Conservation (phyloP, 2,329 filamentous ascomycete genomes). For the Tolypocladium ovalisporum region DNA sequence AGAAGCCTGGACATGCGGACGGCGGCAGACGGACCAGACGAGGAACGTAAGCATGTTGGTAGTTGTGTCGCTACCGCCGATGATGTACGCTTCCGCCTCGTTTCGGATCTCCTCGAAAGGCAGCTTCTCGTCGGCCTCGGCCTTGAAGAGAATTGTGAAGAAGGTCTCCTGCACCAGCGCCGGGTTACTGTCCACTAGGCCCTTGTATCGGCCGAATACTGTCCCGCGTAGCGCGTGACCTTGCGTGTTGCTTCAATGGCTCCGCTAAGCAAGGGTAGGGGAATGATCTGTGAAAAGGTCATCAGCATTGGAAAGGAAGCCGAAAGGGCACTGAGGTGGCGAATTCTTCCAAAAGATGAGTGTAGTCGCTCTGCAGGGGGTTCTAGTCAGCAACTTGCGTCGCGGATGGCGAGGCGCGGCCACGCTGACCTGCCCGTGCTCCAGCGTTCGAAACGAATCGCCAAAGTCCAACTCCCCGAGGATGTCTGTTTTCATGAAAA, state of each 20-base stretch:
- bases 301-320: constrained; percentile 17
- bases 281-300: constrained; percentile 9
- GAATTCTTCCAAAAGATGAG: constrained; percentile 22
- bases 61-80: constrained; percentile 39
- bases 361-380: constrained; percentile 22
- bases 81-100: constrained; percentile 27
- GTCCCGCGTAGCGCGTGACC: constrained; percentile 12
- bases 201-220: constrained; percentile 17
- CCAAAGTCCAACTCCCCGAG: constrained; percentile 41
- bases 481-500: constrained; percentile 40
- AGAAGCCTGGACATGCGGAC: constrained; percentile 14
- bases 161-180: constrained; percentile 16
- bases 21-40: constrained; percentile 23
- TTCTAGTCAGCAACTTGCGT: constrained; percentile 13
- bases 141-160: constrained; percentile 24
- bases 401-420: neutral
- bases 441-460: constrained; percentile 27
- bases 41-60: constrained; percentile 35
- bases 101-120: constrained; percentile 3
- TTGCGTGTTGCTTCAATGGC: constrained; percentile 2
- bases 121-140: constrained; percentile 15
- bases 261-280: constrained; percentile 11
- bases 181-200: constrained; percentile 8
- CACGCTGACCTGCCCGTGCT: neutral
- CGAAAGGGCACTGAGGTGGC: constrained; percentile 11